phyloP scores from a whole-genome alignment of 208 protist species.

The Leishmania braziliensis region DNA sequence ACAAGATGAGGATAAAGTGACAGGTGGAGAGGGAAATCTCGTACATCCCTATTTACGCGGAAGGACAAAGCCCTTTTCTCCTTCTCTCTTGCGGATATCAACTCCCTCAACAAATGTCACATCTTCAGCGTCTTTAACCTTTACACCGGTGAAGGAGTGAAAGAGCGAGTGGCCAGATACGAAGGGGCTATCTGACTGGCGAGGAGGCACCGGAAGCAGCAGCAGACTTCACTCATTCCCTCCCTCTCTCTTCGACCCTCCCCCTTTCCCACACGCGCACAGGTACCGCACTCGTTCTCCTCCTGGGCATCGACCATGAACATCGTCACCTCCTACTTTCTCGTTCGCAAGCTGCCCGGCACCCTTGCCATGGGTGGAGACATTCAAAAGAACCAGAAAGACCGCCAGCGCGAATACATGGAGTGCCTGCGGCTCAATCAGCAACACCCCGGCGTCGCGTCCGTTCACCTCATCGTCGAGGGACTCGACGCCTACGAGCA shows the following conservation, averaged over 20 bases:
- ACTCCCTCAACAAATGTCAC: background rate
- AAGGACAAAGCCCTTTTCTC: background rate
- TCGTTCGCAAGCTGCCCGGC: constrained; percentile 61
- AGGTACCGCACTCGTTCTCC: background rate
- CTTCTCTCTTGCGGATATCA: background rate
- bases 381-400: constrained; percentile 23
- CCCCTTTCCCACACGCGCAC: too few species aligned
- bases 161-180: background rate
- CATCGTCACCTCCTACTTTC: constrained; percentile 81
- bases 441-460: constrained; percentile 47
- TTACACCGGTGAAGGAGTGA: background rate
- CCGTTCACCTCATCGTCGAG: constrained; percentile 72
- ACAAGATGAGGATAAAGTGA: background rate
- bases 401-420: constrained; percentile 75
- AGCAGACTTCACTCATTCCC: background rate
- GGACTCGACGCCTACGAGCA: constrained; percentile 58
- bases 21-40: background rate
- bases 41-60: too few species aligned
- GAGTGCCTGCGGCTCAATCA: constrained; percentile 63
- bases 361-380: constrained; percentile 61
- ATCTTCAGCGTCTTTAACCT: background rate
- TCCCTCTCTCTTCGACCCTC: background rate
- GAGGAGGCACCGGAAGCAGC: background rate
- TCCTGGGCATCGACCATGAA: constrained; percentile 46
- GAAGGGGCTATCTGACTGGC: background rate